Evolutionary conservation across 1,139 yeast genomes (phyloP).

Genomic region (Saccharomyces pastorianus): DNA sequence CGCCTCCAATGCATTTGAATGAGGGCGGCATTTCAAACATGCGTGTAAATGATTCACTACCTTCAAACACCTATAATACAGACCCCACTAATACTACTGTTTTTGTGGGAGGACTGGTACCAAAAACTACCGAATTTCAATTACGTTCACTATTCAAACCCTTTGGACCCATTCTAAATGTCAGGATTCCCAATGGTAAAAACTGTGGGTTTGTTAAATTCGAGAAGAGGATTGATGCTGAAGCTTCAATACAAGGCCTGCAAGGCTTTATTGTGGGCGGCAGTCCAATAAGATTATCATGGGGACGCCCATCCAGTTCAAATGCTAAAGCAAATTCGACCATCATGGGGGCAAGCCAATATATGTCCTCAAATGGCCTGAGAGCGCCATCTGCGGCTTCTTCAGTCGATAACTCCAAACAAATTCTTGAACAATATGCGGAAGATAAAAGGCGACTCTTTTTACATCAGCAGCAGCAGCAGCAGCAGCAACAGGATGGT

Average conservation of each 20-base stretch:
- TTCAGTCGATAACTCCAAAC: slow-evolving; percentile 6
- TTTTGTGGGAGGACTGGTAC: slow-evolving; percentile 84
- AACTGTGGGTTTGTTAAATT: slow-evolving; percentile 92
- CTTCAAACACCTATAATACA: slow-evolving; percentile 26
- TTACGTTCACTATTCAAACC: slow-evolving; percentile 68
- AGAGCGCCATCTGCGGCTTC: slow-evolving; percentile 1
- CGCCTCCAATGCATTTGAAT: not conserved
- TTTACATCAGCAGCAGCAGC: slow-evolving; percentile 20
- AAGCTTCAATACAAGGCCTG: slow-evolving; percentile 82
- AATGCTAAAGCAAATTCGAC: slow-evolving; percentile 10
- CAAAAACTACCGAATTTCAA: slow-evolving; percentile 69
- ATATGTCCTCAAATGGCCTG: not conserved
- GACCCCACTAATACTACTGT: slow-evolving; percentile 87
- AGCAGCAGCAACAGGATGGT: slow-evolving; percentile 8
- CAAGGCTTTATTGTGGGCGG: slow-evolving; percentile 89
- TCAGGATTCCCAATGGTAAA: slow-evolving; percentile 84
- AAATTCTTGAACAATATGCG: slow-evolving; percentile 12
- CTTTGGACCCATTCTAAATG: slow-evolving; percentile 77
- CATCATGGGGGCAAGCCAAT: slow-evolving; percentile 1
- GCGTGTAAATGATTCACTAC: not conserved
- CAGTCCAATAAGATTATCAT: slow-evolving; percentile 72
- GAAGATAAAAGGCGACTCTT: slow-evolving; percentile 19
- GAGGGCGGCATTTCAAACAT: not conserved
- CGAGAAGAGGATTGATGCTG: slow-evolving; percentile 72
- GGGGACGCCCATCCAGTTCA: slow-evolving; percentile 54